Conservation (phyloP, 352 stramenopile genomes). For the Labyrinthula sp. region DNA sequence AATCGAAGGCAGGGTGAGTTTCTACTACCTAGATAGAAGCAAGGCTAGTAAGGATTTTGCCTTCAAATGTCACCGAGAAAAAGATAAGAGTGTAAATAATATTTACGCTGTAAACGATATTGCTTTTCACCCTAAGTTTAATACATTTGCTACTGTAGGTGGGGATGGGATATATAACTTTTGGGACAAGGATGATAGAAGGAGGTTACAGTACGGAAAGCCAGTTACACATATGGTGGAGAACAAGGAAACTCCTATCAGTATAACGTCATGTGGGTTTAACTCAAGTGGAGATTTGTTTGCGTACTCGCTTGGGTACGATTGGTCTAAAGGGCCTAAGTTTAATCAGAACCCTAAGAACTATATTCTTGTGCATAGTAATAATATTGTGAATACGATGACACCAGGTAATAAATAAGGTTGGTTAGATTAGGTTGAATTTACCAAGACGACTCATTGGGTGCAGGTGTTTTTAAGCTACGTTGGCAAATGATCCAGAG, state of each 20-base stretch:
- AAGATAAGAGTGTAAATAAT: slow-evolving; percentile 42
- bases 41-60: slow-evolving; percentile 52
- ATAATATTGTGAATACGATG: too few relatives aligned
- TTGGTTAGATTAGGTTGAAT: too few relatives aligned
- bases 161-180: slow-evolving; percentile 84
- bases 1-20: slow-evolving; percentile 64
- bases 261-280: slow-evolving; percentile 69
- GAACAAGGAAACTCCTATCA: slow-evolving; percentile 43
- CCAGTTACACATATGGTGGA: slow-evolving; percentile 41
- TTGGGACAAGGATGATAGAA: slow-evolving; percentile 91
- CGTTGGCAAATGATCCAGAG: too few relatives aligned
- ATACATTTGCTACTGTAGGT: slow-evolving; percentile 83
- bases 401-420: too few relatives aligned
- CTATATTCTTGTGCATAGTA: too few relatives aligned
- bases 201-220: slow-evolving; percentile 71
- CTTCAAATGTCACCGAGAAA: slow-evolving; percentile 71
- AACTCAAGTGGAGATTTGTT: slow-evolving; percentile 75
- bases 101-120: slow-evolving; percentile 69
- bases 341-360: too few relatives aligned
- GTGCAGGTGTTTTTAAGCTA: too few relatives aligned
- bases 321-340: slow-evolving; percentile 77
- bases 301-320: slow-evolving; percentile 83
- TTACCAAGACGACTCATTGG: too few relatives aligned
- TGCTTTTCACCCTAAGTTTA: slow-evolving; percentile 62
- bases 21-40: slow-evolving; percentile 41